Evolutionary conservation across 1,139 yeast species (phyloP), one percentile per base, ranked within the genome.

Genomic region (Taiozyma onychis): DNA sequence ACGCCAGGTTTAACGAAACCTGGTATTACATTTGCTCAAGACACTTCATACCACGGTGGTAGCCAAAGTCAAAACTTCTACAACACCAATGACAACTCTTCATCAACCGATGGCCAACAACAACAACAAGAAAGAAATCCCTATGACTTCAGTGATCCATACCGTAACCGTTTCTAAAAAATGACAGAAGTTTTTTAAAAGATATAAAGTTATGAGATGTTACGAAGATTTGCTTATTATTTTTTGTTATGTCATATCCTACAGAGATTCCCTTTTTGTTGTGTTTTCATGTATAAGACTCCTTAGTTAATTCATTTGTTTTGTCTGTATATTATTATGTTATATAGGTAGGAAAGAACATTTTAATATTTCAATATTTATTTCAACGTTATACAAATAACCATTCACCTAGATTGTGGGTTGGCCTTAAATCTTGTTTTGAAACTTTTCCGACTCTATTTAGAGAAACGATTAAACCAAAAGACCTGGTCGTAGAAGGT

Each of bases 401-500:
- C 18, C 6, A 32, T 32, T 32, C 35, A 6, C 35, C 9, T 32
- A 14, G 8, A 6, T 6, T 14, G 18, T 24, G 35, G 11, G 8
- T 28, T 28, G 10, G 8, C 13, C 10, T 28, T 8, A 28, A 28
- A 6, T 26, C 8, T 7, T 8, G 10, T 9, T 27, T 9, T 27
- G 8, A 27, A 10, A 27, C 30, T 8, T 10, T 27, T 10, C 30
- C 34, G 6, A 30, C 26, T 30, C n/a, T 39, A 39, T 22, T 39
- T 37, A 35, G 57, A 42, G 53, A 59, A 44, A 39, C 52, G 45
- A 44, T 68, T 61, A 61, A 81, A 80, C 79, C 80, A 83, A 56
- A 66, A 62, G 43, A 80, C 58, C 65, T 83, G 88, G 66, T 86
- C 95, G 35, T 54, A 44, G 43, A 87, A 68, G 2, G 83, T 74